These are phyloP conservation scores for Verbena officinalis DNA, from an alignment of 257 asterid species.

Conservation along the genomic window DNA sequence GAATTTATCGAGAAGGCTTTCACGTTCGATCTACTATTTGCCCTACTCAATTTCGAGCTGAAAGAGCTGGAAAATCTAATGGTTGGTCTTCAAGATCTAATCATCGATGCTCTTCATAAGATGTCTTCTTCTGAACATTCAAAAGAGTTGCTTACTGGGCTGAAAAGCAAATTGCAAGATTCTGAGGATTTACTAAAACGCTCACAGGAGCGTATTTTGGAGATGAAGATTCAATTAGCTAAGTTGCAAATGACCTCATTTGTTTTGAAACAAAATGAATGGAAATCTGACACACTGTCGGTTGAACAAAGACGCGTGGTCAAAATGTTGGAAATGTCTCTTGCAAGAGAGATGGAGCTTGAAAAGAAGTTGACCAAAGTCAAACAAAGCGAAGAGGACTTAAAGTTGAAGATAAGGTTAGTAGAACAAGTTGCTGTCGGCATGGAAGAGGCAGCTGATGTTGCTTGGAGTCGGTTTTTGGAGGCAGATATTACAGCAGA, in stretches of 20 bases:
- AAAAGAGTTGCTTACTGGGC: constrained; percentile 33
- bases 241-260: constrained; percentile 85
- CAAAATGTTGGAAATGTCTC: constrained; percentile 78
- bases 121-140: constrained; percentile 42
- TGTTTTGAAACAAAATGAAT: constrained; percentile 56
- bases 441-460: constrained; percentile 97
- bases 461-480: constrained; percentile 77
- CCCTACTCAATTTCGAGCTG: constrained; percentile 64
- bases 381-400: constrained; percentile 83
- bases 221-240: constrained; percentile 73
- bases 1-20: constrained; percentile 65
- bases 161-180: constrained; percentile 53
- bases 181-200: constrained; percentile 59
- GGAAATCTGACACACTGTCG: constrained; percentile 49
- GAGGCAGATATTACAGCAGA: constrained; percentile 82
- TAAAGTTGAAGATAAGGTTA: constrained; percentile 54
- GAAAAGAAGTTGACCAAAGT: constrained; percentile 66
- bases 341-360: constrained; percentile 71
- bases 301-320: constrained; percentile 56
- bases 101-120: constrained; percentile 47
- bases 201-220: constrained; percentile 63
- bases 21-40: constrained; percentile 58
- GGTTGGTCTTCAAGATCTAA: constrained; percentile 49
- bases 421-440: constrained; percentile 70
- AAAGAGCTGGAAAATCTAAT: constrained; percentile 55